These are phyloP conservation scores for Boletus rufocinnamomeus DNA, from an alignment of 768 basidiomycete species.

Conservation along the genomic window DNA sequence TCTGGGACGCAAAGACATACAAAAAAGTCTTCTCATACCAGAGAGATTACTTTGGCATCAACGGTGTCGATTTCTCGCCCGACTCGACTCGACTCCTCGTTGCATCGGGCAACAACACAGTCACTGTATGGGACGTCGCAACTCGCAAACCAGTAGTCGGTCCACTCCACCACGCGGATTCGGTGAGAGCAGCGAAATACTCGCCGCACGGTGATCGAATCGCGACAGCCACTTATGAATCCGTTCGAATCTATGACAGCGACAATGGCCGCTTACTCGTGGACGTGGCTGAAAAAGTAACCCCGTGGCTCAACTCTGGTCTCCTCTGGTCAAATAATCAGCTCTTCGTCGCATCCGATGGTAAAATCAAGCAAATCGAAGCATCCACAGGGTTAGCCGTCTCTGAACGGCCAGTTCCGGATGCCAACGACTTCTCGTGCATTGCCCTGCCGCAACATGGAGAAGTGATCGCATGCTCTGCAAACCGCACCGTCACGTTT, in stretches of 20 bases:
- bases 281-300: neutral
- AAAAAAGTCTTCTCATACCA: too few relatives aligned
- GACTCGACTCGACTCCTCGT: too few relatives aligned
- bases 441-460: neutral
- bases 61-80: too few relatives aligned
- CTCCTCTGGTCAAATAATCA: neutral
- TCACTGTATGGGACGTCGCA: neutral
- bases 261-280: neutral
- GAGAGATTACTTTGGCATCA: too few relatives aligned
- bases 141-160: neutral
- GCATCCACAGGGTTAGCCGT: neutral
- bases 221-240: too few relatives aligned
- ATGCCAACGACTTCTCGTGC: neutral
- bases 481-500: neutral
- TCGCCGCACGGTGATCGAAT: too few relatives aligned
- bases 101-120: too few relatives aligned
- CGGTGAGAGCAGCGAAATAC: too few relatives aligned
- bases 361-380: neutral
- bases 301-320: neutral
- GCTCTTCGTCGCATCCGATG: too few relatives aligned
- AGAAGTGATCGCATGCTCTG: neutral
- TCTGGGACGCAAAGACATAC: too few relatives aligned
- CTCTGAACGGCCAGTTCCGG: too few relatives aligned
- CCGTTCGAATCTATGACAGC: too few relatives aligned
- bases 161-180: neutral